Base-by-base conservation (phyloP, 352 stramenopile species). In the Phytophthora brassicae region DNA sequence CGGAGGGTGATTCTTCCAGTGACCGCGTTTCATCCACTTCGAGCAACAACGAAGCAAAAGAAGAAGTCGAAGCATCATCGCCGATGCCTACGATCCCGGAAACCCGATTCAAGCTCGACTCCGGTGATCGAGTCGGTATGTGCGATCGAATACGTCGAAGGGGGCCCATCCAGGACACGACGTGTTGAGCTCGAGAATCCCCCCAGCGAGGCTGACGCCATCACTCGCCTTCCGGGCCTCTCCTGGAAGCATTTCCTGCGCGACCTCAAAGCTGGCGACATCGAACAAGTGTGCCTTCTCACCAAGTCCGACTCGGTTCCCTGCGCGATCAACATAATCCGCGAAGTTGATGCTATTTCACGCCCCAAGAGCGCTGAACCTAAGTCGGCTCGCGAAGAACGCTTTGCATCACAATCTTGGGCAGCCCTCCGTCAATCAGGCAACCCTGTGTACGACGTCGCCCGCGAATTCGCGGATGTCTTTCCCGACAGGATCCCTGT, bases 401-500 rank as follows among this genome's bases (percentile, higher is more conserved):
- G 56, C 1, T 69, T 64, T 13, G 33, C 52, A 0, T 31, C 51
- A 24, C 60, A 38, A 12, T 38, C 31, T 6, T 38, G 31, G 31
- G 45, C 54, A 7, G 29, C 43, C 0, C 38, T 72, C 0, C 24
- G 42, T 14, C 23, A 38, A 0, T 48, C 44, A 19, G 38, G 23
- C 13, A 74, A 60, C n/a, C 41, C 28, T 6, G 36, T 55, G 19
- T 52, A 39, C 36, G 12, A 51, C 3, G 20, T 56, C 6, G 43
- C 54, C 4, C 48, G 49, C 14, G 20, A 65, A n/a, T 58, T 56
- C 23, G 38, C 56, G 0, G 33, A 69, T 19, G 43, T 73, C 20
- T 72, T 73, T 11, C 52, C 57, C 0, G 60, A 79, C 12, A 60
- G 66, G 14, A 41, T 71, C 0, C 67, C 54, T 6, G 56, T 48